Base-by-base conservation (phyloP, 495 filamentous ascomycete species). In the Thermothielavioides terrestris region DNA sequence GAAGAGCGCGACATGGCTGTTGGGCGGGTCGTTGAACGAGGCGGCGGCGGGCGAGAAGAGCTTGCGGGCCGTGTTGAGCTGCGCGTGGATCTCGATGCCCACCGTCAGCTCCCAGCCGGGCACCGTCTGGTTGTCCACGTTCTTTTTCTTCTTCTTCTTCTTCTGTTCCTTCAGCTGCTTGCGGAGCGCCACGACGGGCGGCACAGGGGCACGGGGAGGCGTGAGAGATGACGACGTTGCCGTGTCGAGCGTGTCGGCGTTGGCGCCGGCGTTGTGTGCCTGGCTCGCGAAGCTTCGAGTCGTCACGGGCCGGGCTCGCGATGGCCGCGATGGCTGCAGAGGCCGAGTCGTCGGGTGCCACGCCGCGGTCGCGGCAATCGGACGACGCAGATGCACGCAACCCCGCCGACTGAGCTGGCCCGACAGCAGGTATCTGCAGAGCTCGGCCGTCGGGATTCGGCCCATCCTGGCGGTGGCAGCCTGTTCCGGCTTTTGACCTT, bases 1-100 rank as follows among this genome's bases (percentile, higher is more conserved):
- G 60, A 97, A 95, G 17, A 83, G 72, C 15, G 90, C 81, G 21
- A 97, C 88, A 67, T 88, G 86, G 15, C 79, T 83, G 65, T 98
- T 98, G 26, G 91, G 85, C 1, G 61, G 53, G 37, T 83, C 85
- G 54, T 78, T 79, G 52, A 80, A 76, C 2, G 82, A 84, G 0
- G 58, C 88, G 22, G 76, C 61, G 7, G 89, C 91, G 50, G 77
- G 61, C 0, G 87, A 91, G 71, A 97, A 96, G 49, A 98, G 73
- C 65, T 96, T 94, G 54, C 75, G 69, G 6, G 77, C 74, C 2
- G 89, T 91, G 62, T 96, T 91, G 56, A 99, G 72, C 63, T 97
- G 91, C 10, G 94, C 92, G 65, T 99, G 94, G 57, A 99, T 89
- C 68, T 99, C 92, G 58, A 99, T 86, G 38, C 92, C 92, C 12